Base-by-base conservation (phyloP, 2,329 filamentous ascomycete genomes). In the Curvularia eragrostidis region DNA sequence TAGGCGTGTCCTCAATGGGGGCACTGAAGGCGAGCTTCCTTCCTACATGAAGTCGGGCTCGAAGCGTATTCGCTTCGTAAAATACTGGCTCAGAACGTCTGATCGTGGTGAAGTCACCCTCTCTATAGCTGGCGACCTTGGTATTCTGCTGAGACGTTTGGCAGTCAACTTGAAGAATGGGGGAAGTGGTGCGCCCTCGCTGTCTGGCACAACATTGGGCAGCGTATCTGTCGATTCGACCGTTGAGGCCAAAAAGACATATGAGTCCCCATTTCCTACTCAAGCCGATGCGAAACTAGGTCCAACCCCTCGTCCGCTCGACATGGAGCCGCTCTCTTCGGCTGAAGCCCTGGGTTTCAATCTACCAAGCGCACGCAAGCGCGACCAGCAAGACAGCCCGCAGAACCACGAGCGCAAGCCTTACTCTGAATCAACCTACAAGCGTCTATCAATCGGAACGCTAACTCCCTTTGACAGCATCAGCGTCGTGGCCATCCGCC, bases 31-130 rank as follows among this genome's bases (percentile, higher is more conserved):
- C 7, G 62, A 59, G 21, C 38, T 32, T 7, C 54, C 34, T 15
- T 54, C 57, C n/a, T 53, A 58, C 24, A 48, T 62, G 7, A 55
- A 62, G 13, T 43, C 64, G n/a, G 58, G 48, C 28, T 66, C 62
- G 19, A 68, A 64, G 41, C 59, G 71, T 2, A 24, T 73, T 18
- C 60, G 64, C 2, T 71, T 68, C 24, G 52, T 73, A 8, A 56
- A 64, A 15, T 71, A 69, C 44, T 74, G 68, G 69, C 48, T 74
- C 24, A 59, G 49, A 43, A 51, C 54, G 9, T 58, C 56, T 21
- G 6, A 18, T 2, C 39, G 48, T 8, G 66, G 68, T 0, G 56
- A 61, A 2, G 48, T 42, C 34, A 9, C 51, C 8, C 50, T 66
- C 3, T 46, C 54, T 5, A 49, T 64, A 4, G 70, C 70, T 1